phyloP scores from a whole-genome alignment of 805 yeast genomes.

The Candida chauliodis region DNA sequence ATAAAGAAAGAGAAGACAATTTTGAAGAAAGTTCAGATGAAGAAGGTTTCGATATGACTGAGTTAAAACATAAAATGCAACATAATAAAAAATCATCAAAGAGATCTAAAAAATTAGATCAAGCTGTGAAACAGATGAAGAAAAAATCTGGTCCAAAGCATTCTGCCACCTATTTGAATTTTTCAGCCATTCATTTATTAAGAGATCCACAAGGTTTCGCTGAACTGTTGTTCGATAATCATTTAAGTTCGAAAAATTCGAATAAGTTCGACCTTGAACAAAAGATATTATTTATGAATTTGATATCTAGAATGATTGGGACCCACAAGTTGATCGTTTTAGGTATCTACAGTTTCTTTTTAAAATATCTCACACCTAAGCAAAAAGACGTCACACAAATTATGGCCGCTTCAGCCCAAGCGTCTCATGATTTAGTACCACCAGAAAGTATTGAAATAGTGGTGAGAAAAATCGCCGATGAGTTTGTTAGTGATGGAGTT shows the following conservation, averaged over 20 bases:
- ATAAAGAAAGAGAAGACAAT: slow-evolving; percentile 84
- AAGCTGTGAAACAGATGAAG: slow-evolving; percentile 65
- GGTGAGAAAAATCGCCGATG: slow-evolving; percentile 91
- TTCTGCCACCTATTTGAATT: slow-evolving; percentile 72
- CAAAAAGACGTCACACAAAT: slow-evolving; percentile 92
- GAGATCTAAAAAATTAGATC: slow-evolving; percentile 75
- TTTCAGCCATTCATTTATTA: slow-evolving; percentile 89
- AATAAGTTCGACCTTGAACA: slow-evolving; percentile 81
- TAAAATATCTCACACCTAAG: slow-evolving; percentile 90
- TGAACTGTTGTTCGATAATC: slow-evolving; percentile 70
- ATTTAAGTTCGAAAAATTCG: slow-evolving; percentile 64
- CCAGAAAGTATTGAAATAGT: slow-evolving; percentile 83
- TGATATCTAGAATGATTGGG: slow-evolving; percentile 86
- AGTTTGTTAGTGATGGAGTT: slow-evolving; percentile 97
- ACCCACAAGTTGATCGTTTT: slow-evolving; percentile 88
- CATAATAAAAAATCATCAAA: slow-evolving; percentile 80
- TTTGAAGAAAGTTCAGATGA: slow-evolving; percentile 73
- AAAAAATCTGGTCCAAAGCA: slow-evolving; percentile 56
- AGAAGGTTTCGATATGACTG: slow-evolving; percentile 65
- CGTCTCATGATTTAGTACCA: slow-evolving; percentile 94
- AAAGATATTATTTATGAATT: slow-evolving; percentile 81
- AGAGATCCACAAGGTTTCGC: slow-evolving; percentile 99
- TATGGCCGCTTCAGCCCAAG: slow-evolving; percentile 96
- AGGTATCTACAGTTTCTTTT: slow-evolving; percentile 83
- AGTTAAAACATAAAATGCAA: slow-evolving; percentile 75